A percentile compares a stretch with the other conserved stretches of the same genome.
phyloP scores from a whole-genome alignment of 192 early-diverging fungal genomes.

The Backusella tuberculispora region DNA sequence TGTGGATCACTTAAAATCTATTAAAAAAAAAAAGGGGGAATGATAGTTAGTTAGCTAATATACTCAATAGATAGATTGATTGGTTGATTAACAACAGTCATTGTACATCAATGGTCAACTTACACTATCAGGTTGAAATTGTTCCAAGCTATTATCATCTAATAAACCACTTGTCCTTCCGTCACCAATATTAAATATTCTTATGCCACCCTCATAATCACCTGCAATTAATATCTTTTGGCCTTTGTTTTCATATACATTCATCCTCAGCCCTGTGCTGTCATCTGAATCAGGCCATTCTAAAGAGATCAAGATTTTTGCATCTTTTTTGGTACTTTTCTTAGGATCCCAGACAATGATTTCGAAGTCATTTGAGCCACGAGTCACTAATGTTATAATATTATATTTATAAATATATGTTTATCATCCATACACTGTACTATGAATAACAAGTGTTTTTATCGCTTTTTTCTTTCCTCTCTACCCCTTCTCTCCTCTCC shows the following conservation, averaged over 20 bases:
- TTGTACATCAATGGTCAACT: not conserved
- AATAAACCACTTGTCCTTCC: slow-evolving; percentile 24
- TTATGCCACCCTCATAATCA: slow-evolving; percentile 34
- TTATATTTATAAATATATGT: not conserved
- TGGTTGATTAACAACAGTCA: no score
- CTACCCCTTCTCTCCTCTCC: no score
- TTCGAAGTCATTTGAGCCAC: slow-evolving; percentile 50
- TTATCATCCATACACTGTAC: not conserved
- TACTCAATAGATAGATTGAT: not conserved
- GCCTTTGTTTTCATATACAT: slow-evolving; percentile 26
- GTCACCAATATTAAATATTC: slow-evolving; percentile 34
- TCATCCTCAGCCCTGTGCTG: slow-evolving; percentile 27
- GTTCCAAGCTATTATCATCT: slow-evolving; percentile 29
- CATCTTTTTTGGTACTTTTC: slow-evolving; percentile 45
- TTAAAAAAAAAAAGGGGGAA: not conserved
- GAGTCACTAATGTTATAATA: slow-evolving; percentile 38
- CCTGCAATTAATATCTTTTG: slow-evolving; percentile 33
- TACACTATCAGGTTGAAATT: slow-evolving; percentile 29
- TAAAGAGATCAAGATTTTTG: slow-evolving; percentile 39
- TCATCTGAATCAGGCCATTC: slow-evolving; percentile 40
- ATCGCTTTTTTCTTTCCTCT: not conserved
- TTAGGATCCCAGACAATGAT: slow-evolving; percentile 50
- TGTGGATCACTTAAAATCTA: slow-evolving; percentile 17
- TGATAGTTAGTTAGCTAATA: not conserved
- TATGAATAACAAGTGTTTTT: not conserved